phyloP scores from a whole-genome alignment of 169 alveolate genomes.

The Babesia microti region DNA sequence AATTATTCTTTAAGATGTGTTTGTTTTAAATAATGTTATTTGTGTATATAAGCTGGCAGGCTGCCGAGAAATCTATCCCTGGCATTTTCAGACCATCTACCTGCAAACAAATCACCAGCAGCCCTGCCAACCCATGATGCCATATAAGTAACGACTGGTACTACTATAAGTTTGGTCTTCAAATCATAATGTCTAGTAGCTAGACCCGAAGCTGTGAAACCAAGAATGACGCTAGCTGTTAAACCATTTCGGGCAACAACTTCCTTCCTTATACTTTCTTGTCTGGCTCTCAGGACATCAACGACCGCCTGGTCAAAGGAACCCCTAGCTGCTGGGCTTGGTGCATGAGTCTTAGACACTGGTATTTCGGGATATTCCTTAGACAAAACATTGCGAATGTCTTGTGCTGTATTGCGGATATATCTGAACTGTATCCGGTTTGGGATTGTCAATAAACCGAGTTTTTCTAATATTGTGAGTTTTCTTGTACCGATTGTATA shows the following conservation, averaged over 20 bases:
- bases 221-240: constrained; percentile 19
- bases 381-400: constrained; percentile 17
- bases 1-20: no score
- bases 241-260: constrained; percentile 9
- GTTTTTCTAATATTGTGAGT: constrained; percentile 22
- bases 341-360: constrained; percentile 24
- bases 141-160: constrained; percentile 29
- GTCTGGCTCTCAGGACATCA: background rate
- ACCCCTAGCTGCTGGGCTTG: constrained; percentile 31
- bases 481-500: constrained; percentile 39
- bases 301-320: background rate
- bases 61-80: constrained; percentile 39
- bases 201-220: constrained; percentile 10
- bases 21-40: no score
- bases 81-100: constrained; percentile 40
- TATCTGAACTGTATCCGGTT: constrained; percentile 25
- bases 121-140: constrained; percentile 30
- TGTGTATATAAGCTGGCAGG: no score
- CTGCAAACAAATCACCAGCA: constrained; percentile 25
- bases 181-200: constrained; percentile 31
- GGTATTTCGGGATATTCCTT: constrained; percentile 31
- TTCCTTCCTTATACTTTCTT: constrained; percentile 8
- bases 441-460: constrained; percentile 37
- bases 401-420: constrained; percentile 29
- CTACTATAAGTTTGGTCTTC: constrained; percentile 40